These are phyloP conservation scores for Exserohilum turcica DNA, from an alignment of 2,329 filamentous ascomycete species.

Conservation along the genomic window DNA sequence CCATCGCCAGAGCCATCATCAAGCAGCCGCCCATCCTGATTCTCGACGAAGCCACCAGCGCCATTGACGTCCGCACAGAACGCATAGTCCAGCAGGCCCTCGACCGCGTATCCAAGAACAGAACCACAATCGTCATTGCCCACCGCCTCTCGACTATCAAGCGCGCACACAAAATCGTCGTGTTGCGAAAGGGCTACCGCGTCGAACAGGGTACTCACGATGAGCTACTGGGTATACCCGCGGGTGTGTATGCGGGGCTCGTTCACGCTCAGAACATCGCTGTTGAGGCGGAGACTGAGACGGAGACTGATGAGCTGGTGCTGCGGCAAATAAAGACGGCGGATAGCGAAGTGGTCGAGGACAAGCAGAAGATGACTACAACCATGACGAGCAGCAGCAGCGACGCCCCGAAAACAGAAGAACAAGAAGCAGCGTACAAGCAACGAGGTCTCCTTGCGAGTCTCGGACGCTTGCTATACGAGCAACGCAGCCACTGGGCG, in stretches of 20 bases:
- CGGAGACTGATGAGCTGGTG: constrained; percentile 18
- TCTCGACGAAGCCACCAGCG: constrained; percentile 77
- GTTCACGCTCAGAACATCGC: constrained; percentile 57
- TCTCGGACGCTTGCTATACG: constrained; percentile 42
- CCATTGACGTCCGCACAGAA: constrained; percentile 63
- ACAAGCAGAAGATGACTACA: constrained; percentile 5
- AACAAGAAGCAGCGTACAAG: constrained; percentile 40
- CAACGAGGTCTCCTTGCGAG: constrained; percentile 36
- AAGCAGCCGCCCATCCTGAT: constrained; percentile 69
- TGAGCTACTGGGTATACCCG: constrained; percentile 64
- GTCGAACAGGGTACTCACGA: constrained; percentile 79
- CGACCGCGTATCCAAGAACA: constrained; percentile 62
- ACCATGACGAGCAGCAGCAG: too few relatives aligned
- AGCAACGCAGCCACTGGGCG: constrained; percentile 44
- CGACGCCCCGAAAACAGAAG: constrained; percentile 10
- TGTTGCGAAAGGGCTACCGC: constrained; percentile 72
- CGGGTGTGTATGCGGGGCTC: constrained; percentile 70
- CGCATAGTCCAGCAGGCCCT: constrained; percentile 62
- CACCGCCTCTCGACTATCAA: constrained; percentile 77
- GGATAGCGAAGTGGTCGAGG: constrained; percentile 17
- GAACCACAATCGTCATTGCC: constrained; percentile 79
- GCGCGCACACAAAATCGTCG: constrained; percentile 78
- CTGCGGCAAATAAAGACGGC: constrained; percentile 25
- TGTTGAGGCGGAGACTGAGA: constrained; percentile 31
- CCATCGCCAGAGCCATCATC: constrained; percentile 73